A percentile compares a stretch with the other conserved stretches of the same genome.
phyloP scores from a whole-genome alignment of 2,329 filamentous ascomycete species.

The Stenocarpella maydis region DNA sequence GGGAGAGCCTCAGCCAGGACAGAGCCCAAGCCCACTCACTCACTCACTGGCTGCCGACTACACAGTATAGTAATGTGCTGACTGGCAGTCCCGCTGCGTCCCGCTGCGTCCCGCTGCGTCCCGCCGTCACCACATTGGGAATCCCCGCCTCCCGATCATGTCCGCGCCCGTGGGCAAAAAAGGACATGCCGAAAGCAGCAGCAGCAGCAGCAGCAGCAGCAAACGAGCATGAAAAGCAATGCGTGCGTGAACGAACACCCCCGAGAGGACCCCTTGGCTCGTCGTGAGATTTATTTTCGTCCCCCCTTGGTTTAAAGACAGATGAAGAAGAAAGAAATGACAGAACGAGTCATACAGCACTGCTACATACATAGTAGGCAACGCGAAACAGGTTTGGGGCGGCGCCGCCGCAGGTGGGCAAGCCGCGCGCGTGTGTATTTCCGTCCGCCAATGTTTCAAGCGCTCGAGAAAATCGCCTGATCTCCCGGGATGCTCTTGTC shows the following conservation, averaged over 20 bases:
- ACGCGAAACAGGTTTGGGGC: too few relatives aligned
- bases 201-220: not conserved
- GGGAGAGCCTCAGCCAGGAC: too few relatives aligned
- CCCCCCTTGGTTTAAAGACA: too few relatives aligned
- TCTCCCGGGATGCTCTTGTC: not conserved
- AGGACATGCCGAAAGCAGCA: not conserved
- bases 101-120: not conserved
- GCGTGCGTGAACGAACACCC: too few relatives aligned
- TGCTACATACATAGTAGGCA: too few relatives aligned
- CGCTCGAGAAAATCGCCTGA: not conserved
- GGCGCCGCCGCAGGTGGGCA: not conserved
- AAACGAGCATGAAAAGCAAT: not conserved
- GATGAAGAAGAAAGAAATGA: not conserved
- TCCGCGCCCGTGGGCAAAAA: too few relatives aligned
- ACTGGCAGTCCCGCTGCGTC: too few relatives aligned
- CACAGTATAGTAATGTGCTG: too few relatives aligned
- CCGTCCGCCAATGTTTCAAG: constrained; percentile 23
- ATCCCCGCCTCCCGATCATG: not conserved
- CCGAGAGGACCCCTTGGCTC: not conserved
- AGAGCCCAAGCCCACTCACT: too few relatives aligned
- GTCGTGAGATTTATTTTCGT: not conserved
- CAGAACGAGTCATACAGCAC: constrained; percentile 12
- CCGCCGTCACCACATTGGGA: not conserved
- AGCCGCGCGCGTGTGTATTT: constrained; percentile 4
- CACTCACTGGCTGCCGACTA: too few relatives aligned